Conservation (phyloP, 495 filamentous ascomycete genomes). For the Xylaria sp. region DNA sequence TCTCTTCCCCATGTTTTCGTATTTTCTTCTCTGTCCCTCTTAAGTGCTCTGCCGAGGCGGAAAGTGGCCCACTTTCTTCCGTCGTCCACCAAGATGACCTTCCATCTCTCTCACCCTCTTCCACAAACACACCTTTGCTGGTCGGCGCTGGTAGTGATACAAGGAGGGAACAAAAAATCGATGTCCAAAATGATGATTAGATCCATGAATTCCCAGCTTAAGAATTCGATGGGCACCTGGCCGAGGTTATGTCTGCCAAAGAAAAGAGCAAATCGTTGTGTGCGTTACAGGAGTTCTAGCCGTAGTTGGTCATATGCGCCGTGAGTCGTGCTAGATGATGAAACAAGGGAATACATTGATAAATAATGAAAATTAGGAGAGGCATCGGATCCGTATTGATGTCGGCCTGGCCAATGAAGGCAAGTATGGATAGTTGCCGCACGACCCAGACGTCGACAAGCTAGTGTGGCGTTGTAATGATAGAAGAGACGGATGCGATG, state of each 20-base stretch:
- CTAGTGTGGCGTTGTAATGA: neutral
- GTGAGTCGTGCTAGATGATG: conserved; percentile 30
- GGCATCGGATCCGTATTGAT: neutral
- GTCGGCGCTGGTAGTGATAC: conserved; percentile 25
- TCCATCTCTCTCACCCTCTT: conserved; percentile 20
- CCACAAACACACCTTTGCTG: conserved; percentile 24
- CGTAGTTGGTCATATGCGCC: conserved; percentile 32
- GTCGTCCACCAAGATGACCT: conserved; percentile 19
- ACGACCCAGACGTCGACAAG: conserved; percentile 6
- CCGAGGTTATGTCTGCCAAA: conserved; percentile 22
- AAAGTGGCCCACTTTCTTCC: conserved; percentile 1
- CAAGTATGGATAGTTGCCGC: conserved; percentile 1
- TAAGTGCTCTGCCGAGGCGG: neutral
- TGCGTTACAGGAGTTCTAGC: conserved; percentile 27
- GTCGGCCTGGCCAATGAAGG: conserved; percentile 1
- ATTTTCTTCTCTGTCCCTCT: neutral
- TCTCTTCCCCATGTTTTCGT: conserved; percentile 19
- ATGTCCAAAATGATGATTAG: conserved; percentile 28
- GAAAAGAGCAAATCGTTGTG: conserved; percentile 24
- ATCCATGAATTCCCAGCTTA: conserved; percentile 22
- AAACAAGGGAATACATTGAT: conserved; percentile 22
- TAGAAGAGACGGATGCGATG: conserved; percentile 19
- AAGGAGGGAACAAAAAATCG: conserved; percentile 17
- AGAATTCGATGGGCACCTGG: conserved; percentile 20
- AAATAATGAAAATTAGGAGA: conserved; percentile 21